phyloP scores from a whole-genome alignment of 1,284 basidiomycete species.

The Trichosporon sp. region DNA sequence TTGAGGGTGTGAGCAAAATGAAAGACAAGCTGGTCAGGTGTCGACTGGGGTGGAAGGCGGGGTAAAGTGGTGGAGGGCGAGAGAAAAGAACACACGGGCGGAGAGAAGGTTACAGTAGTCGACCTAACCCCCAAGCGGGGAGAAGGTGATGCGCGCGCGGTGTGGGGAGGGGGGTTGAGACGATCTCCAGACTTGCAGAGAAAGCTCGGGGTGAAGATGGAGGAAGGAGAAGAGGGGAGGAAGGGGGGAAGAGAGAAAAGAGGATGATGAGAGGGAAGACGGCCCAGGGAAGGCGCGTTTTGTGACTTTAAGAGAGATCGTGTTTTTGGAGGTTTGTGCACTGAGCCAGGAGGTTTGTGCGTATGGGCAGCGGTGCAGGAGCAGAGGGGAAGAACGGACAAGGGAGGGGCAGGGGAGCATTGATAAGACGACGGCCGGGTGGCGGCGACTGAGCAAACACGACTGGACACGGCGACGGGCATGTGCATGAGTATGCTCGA shows the following conservation, averaged over 20 bases:
- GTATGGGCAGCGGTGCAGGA: not conserved
- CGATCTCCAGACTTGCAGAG: not conserved
- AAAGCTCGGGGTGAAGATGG: not conserved
- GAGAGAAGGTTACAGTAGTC: not conserved
- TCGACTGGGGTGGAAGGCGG: not conserved
- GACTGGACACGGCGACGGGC: not conserved
- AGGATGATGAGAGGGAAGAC: not conserved
- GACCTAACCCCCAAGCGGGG: not conserved
- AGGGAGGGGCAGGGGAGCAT: not conserved
- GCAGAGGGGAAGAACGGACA: not conserved
- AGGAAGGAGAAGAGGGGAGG: not conserved
- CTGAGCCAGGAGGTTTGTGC: not conserved
- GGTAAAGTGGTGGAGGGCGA: too few species aligned
- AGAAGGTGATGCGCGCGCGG: slow-evolving; percentile 3
- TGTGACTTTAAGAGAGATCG: not conserved
- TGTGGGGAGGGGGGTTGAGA: not conserved
- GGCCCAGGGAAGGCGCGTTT: not conserved
- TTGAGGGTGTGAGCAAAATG: not conserved
- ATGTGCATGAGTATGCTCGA: not conserved
- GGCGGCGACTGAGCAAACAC: not conserved
- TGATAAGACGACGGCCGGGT: not conserved
- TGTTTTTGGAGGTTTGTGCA: not conserved
- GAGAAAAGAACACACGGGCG: not conserved
- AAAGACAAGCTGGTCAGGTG: not conserved
- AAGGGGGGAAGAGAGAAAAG: not conserved